Conservation (phyloP, 208 protist genomes). For the Trypanosoma theileri region DNA sequence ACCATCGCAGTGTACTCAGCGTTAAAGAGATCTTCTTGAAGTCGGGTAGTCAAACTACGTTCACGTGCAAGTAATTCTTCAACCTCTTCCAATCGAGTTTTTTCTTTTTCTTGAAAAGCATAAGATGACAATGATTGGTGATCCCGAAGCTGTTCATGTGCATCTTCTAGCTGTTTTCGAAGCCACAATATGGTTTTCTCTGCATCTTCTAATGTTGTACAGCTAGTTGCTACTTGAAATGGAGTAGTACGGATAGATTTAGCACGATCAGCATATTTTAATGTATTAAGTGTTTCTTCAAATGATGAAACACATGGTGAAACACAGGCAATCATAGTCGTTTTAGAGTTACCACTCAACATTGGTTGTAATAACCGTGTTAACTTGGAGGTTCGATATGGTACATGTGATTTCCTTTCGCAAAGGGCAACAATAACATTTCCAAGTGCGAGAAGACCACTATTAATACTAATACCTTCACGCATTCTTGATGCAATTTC, state of each 20-base stretch:
- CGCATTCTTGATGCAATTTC: slow-evolving; percentile 56
- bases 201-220: slow-evolving; percentile 37
- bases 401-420: slow-evolving; percentile 83
- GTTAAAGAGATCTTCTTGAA: slow-evolving; percentile 84
- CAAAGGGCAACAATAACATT: slow-evolving; percentile 94
- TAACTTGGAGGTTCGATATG: slow-evolving; percentile 94
- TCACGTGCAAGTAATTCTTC: slow-evolving; percentile 43
- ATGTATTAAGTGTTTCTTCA: slow-evolving; percentile 95
- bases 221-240: slow-evolving; percentile 42
- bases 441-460: slow-evolving; percentile 90
- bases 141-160: slow-evolving; percentile 37
- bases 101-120: neutral
- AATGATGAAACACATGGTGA: slow-evolving; percentile 84
- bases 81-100: slow-evolving; percentile 13
- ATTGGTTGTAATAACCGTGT: slow-evolving; percentile 94
- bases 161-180: slow-evolving; percentile 57
- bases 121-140: neutral
- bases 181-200: slow-evolving; percentile 63
- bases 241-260: slow-evolving; percentile 92
- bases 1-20: slow-evolving; percentile 84
- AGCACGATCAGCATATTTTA: slow-evolving; percentile 96
- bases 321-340: slow-evolving; percentile 95
- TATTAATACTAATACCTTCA: slow-evolving; percentile 94
- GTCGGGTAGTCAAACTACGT: slow-evolving; percentile 49
- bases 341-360: slow-evolving; percentile 89